Evolutionary conservation across 768 basidiomycete genomes (phyloP).

Genomic region (Xerocomellus chrysenteron): DNA sequence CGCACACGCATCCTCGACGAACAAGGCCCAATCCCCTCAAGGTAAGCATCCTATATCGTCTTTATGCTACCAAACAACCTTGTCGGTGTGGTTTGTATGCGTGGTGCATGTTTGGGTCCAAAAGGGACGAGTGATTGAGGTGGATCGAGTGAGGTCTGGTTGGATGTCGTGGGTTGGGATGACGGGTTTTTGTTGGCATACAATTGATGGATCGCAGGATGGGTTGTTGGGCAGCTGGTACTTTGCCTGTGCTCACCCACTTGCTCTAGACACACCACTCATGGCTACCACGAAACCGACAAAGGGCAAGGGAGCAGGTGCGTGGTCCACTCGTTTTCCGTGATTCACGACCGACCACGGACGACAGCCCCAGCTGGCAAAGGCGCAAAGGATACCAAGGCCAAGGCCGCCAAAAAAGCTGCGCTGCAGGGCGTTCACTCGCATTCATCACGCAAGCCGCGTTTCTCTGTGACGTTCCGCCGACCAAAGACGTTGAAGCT

Average conservation of each 20-base stretch:
- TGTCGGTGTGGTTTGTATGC: background rate
- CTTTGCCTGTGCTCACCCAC: background rate
- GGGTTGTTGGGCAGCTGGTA: background rate
- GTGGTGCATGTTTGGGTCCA: background rate
- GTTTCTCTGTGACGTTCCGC: conserved; percentile 89
- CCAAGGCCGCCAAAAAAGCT: conserved; percentile 95
- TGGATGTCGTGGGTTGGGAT: conserved; percentile 16
- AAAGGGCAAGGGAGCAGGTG: conserved; percentile 59
- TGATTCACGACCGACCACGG: conserved; percentile 14
- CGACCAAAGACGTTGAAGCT: conserved; percentile 92
- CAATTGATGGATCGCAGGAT: background rate
- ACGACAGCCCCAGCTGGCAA: conserved; percentile 26
- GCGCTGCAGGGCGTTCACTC: conserved; percentile 84
- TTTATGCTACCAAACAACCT: background rate
- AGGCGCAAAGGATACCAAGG: conserved; percentile 55
- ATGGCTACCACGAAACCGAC: conserved; percentile 72
- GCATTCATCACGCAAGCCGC: conserved; percentile 75
- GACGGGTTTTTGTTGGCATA: background rate
- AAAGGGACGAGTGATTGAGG: conserved; percentile 1
- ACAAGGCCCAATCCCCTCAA: conserved; percentile 29
- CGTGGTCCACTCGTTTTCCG: conserved; percentile 25
- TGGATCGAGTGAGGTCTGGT: conserved; percentile 20
- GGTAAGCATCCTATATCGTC: conserved; percentile 16
- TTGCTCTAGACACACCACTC: conserved; percentile 18
- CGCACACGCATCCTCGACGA: conserved; percentile 21